Percentiles rank a stretch among this genome's conserved stretches.
These are phyloP conservation scores for Bimuria novae-zelandiae DNA, from an alignment of 2,329 filamentous ascomycete genomes.

Conservation along the genomic window DNA sequence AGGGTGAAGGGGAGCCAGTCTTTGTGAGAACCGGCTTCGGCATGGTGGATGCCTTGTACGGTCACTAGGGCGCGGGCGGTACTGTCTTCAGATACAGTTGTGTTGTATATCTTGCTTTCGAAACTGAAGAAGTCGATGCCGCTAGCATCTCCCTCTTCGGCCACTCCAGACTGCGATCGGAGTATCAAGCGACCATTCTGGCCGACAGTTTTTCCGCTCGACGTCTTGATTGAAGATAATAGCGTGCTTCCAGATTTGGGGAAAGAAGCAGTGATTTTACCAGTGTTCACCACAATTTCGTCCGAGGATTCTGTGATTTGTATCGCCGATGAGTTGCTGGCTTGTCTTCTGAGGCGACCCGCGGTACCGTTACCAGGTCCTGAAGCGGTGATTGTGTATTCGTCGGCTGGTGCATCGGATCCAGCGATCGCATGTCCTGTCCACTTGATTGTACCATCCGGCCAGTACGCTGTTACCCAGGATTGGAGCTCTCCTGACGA, in stretches of 20 bases:
- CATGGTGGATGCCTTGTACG: conserved; percentile 45
- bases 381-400: conserved; percentile 51
- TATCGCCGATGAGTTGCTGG: conserved; percentile 26
- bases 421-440: conserved; percentile 60
- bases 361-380: conserved; percentile 23
- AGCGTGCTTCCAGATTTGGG: conserved; percentile 37
- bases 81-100: conserved; percentile 53
- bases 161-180: conserved; percentile 56
- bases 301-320: conserved; percentile 29
- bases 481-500: conserved; percentile 52
- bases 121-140: conserved; percentile 53
- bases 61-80: conserved; percentile 55
- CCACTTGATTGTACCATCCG: conserved; percentile 66
- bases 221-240: conserved; percentile 34
- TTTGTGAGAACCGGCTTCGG: conserved; percentile 40
- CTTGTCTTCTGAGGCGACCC: conserved; percentile 18
- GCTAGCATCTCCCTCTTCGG: conserved; percentile 41
- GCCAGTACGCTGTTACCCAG: conserved; percentile 64
- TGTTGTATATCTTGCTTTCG: conserved; percentile 57
- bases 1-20: conserved; percentile 61
- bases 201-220: conserved; percentile 48
- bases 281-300: conserved; percentile 35
- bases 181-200: conserved; percentile 54
- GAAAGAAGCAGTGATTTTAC: conserved; percentile 41
- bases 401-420: conserved; percentile 46